A percentile compares a stretch with the other conserved stretches of the same genome.
phyloP scores from a whole-genome alignment of 2,329 filamentous ascomycete species.

The Ceratocystis destructans region DNA sequence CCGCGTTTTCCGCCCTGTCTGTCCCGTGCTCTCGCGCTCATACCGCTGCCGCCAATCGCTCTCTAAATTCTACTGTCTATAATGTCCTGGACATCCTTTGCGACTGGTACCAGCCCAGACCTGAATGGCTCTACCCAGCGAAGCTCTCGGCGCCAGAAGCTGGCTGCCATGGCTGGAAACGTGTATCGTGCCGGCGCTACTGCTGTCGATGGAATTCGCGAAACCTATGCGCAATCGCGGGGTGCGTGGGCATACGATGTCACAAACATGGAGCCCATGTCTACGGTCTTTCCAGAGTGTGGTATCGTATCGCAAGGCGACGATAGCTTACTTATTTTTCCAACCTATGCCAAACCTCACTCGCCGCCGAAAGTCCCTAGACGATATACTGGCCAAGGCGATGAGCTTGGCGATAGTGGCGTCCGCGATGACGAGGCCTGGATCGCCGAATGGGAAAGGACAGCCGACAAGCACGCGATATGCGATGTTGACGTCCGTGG shows the following conservation, averaged over 20 bases:
- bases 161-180: constrained; percentile 51
- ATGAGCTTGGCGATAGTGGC: constrained; percentile 28
- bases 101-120: constrained; percentile 16
- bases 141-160: constrained; percentile 61
- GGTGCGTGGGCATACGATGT: constrained; percentile 25
- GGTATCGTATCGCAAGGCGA: constrained; percentile 66
- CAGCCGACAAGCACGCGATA: constrained; percentile 69
- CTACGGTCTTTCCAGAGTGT: constrained; percentile 71
- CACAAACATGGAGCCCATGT: constrained; percentile 35
- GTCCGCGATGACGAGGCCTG: constrained; percentile 59
- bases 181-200: constrained; percentile 43
- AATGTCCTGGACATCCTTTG: constrained; percentile 16
- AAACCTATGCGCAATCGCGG: constrained; percentile 44
- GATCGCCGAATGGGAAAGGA: constrained; percentile 62
- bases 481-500: constrained; percentile 91
- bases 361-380: not conserved
- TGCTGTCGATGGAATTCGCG: constrained; percentile 44
- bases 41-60: not conserved
- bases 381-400: constrained; percentile 16
- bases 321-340: constrained; percentile 90
- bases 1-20: not conserved
- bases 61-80: not conserved
- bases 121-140: constrained; percentile 35
- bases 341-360: constrained; percentile 75
- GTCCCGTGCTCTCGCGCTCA: no score